Percentiles rank a stretch among this genome's conserved stretches.
Conservation (phyloP, 2,329 filamentous ascomycete species). For the Cladosporium sp. region DNA sequence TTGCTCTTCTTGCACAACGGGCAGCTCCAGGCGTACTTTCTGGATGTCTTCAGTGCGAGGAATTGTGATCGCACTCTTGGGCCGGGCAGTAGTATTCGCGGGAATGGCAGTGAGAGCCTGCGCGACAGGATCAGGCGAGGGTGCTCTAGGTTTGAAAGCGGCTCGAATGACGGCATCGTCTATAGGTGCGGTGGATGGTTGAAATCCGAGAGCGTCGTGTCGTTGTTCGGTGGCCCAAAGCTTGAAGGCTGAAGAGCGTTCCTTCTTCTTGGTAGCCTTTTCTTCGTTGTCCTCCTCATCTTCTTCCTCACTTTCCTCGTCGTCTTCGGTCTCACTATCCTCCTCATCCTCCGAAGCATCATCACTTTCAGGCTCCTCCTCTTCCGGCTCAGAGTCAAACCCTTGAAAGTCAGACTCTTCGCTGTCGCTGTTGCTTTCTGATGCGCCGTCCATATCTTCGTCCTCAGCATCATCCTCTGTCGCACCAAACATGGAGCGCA, state of each 20-base stretch:
- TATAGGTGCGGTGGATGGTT: conserved; percentile 45
- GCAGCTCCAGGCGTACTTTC: conserved; percentile 69
- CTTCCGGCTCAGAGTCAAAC: conserved; percentile 9
- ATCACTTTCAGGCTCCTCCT: neutral
- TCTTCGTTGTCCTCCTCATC: conserved; percentile 29
- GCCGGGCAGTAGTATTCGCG: conserved; percentile 54
- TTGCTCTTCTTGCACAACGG: conserved; percentile 92
- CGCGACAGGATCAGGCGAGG: conserved; percentile 67
- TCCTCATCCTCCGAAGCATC: conserved; percentile 14
- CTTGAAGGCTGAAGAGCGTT: conserved; percentile 72
- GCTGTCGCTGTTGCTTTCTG: conserved; percentile 7
- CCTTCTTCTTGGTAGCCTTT: conserved; percentile 36
- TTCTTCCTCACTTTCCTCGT: conserved; percentile 27
- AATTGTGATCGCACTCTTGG: conserved; percentile 71
- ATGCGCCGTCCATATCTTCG: conserved; percentile 15
- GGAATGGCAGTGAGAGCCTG: conserved; percentile 57
- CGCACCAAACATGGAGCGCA: neutral
- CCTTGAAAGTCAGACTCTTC: conserved; percentile 7
- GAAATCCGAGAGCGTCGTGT: conserved; percentile 74
- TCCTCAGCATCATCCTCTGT: conserved; percentile 32
- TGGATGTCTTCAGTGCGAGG: conserved; percentile 69
- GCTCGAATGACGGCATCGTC: conserved; percentile 38
- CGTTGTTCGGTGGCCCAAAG: conserved; percentile 84
- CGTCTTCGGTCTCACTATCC: conserved; percentile 23
- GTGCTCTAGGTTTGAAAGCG: conserved; percentile 62